Conservation (phyloP, 2,329 filamentous ascomycete species). For the Aureobasidium sp. region DNA sequence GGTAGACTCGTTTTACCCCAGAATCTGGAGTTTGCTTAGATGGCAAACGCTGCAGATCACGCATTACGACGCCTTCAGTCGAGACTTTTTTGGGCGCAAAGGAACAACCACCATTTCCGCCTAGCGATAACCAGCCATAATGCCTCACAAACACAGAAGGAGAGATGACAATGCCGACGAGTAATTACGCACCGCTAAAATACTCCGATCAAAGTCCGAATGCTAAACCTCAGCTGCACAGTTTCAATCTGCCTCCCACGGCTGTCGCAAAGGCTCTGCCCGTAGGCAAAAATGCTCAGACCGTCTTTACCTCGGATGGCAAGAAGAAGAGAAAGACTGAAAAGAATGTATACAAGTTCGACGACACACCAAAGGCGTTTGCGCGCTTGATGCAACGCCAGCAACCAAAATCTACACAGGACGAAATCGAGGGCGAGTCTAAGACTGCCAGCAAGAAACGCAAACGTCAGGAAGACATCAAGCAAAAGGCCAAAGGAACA, state of each 20-base stretch:
- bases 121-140: slow-evolving; percentile 4
- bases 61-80: not conserved
- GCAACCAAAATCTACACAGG: slow-evolving; percentile 43
- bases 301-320: slow-evolving; percentile 25
- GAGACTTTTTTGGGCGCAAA: not conserved
- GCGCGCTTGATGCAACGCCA: slow-evolving; percentile 72
- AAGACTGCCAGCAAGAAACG: slow-evolving; percentile 42
- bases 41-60: slow-evolving; percentile 2
- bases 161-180: slow-evolving; percentile 28
- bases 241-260: slow-evolving; percentile 53
- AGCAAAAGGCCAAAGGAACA: slow-evolving; percentile 15
- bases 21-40: not conserved
- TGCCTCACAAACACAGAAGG: slow-evolving; percentile 27
- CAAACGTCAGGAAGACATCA: slow-evolving; percentile 18
- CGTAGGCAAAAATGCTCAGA: slow-evolving; percentile 37
- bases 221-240: slow-evolving; percentile 29
- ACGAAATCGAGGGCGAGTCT: slow-evolving; percentile 63
- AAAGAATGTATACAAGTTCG: slow-evolving; percentile 43
- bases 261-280: slow-evolving; percentile 52
- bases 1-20: not conserved
- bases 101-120: not conserved
- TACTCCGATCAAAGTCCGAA: slow-evolving; percentile 38
- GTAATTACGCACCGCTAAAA: slow-evolving; percentile 21
- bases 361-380: slow-evolving; percentile 87
- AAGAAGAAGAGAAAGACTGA: slow-evolving; percentile 24